Conservation (phyloP, 495 filamentous ascomycete genomes). For the Filosporella fistucella region DNA sequence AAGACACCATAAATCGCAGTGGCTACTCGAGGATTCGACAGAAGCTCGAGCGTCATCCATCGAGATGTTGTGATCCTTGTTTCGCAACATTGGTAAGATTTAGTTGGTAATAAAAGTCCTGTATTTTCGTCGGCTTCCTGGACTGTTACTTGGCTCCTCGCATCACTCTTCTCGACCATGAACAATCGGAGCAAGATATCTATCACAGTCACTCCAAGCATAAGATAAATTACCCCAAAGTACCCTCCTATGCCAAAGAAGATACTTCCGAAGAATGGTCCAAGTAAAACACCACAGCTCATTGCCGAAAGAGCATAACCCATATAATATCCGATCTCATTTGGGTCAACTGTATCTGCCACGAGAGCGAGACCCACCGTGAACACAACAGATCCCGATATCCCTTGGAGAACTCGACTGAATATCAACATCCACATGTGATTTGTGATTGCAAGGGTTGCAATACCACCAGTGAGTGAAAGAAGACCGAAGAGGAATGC, state of each 20-base stretch:
- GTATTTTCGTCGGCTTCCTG: background rate
- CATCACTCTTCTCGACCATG: conserved; percentile 19
- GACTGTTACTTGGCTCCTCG: background rate
- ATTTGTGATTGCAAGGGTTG: background rate
- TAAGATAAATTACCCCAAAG: conserved; percentile 17
- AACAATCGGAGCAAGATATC: conserved; percentile 16
- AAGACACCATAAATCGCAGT: background rate
- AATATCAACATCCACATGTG: background rate
- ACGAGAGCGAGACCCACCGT: conserved; percentile 25
- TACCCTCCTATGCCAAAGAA: conserved; percentile 19
- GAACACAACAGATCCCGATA: conserved; percentile 8
- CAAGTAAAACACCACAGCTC: conserved; percentile 17
- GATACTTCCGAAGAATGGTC: conserved; percentile 19
- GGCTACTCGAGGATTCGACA: background rate
- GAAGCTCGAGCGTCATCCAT: background rate
- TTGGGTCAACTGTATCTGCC: conserved; percentile 17
- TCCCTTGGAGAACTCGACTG: background rate
- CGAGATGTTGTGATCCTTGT: background rate
- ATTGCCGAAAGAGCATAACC: conserved; percentile 11
- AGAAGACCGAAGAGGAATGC: background rate
- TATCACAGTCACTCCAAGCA: conserved; percentile 10
- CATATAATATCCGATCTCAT: conserved; percentile 16
- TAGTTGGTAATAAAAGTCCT: background rate
- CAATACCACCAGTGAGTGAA: background rate
- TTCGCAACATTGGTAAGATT: background rate